phyloP scores from a whole-genome alignment of 2,329 filamentous ascomycete species.

The Emmonsia crescens region DNA sequence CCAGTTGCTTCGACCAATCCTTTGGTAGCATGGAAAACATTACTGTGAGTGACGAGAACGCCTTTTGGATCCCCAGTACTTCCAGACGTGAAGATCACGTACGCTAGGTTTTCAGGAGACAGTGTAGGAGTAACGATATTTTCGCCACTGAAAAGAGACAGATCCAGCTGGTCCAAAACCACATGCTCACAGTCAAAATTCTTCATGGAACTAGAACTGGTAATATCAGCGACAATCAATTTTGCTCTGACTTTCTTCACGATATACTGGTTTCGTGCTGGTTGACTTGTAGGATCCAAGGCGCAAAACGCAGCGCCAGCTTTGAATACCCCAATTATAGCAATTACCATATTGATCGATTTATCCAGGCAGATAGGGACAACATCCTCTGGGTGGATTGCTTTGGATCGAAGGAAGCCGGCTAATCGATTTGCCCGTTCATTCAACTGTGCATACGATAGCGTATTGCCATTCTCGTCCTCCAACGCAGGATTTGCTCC shows the following conservation, averaged over 20 bases:
- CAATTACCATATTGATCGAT: conserved; percentile 22
- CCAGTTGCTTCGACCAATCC: conserved; percentile 66
- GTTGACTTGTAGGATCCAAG: conserved; percentile 57
- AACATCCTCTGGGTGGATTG: conserved; percentile 18
- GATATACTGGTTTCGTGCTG: conserved; percentile 49
- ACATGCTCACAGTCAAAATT: background rate
- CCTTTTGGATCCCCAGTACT: conserved; percentile 73
- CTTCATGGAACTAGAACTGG: background rate
- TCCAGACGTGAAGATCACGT: conserved; percentile 73
- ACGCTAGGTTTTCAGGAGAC: conserved; percentile 46
- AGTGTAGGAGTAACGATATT: background rate
- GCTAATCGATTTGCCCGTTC: conserved; percentile 6
- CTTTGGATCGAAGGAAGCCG: conserved; percentile 12
- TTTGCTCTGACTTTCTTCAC: conserved; percentile 47
- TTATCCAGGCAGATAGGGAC: conserved; percentile 18
- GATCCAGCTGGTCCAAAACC: background rate
- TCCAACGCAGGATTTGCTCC: background rate
- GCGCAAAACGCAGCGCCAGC: conserved; percentile 67
- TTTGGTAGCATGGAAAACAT: conserved; percentile 62
- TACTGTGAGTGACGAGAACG: conserved; percentile 65
- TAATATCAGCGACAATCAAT: conserved; percentile 30
- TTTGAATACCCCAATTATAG: conserved; percentile 43
- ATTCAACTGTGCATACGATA: conserved; percentile 5
- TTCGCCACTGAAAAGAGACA: background rate
- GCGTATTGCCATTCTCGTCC: background rate